A percentile compares a stretch with the other conserved stretches of the same genome.
These are phyloP conservation scores for Amborella trichopoda DNA, from an alignment of 164 flowering plant genomes.

Conservation along the genomic window DNA sequence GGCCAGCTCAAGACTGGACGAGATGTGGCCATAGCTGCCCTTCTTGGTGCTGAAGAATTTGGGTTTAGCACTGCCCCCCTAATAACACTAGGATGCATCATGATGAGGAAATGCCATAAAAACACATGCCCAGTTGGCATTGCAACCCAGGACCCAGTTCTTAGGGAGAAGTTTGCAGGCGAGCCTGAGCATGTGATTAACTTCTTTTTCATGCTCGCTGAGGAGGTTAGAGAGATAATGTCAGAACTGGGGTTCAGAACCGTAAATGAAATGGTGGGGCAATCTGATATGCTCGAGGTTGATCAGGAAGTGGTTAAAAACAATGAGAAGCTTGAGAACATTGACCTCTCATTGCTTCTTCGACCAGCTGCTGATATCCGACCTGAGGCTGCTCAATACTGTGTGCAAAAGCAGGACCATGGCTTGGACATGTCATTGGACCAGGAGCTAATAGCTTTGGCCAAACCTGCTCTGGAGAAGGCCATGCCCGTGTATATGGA, in stretches of 20 bases:
- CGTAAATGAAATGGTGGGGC: conserved; percentile 94
- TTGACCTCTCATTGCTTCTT: conserved; percentile 76
- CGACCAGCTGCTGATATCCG: conserved; percentile 85
- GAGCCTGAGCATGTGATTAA: conserved; percentile 97
- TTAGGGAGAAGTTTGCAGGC: conserved; percentile 95
- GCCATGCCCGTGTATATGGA: conserved; percentile 80
- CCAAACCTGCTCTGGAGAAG: conserved; percentile 66
- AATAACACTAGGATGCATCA: conserved; percentile 95
- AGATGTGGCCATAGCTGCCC: conserved; percentile 96
- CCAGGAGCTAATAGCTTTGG: conserved; percentile 47
- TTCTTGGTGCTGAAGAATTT: conserved; percentile 98
- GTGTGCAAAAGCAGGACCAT: conserved; percentile 94
- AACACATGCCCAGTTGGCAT: conserved; percentile 99
- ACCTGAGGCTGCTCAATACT: conserved; percentile 88
- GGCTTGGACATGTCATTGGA: conserved; percentile 95
- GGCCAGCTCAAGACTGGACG: conserved; percentile 97
- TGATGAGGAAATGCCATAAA: conserved; percentile 99
- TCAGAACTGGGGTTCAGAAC: conserved; percentile 78
- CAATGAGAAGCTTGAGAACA: conserved; percentile 85
- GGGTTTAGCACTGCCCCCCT: conserved; percentile 99
- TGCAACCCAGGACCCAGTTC: conserved; percentile 99
- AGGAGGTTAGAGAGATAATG: conserved; percentile 93
- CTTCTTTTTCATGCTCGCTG: conserved; percentile 98
- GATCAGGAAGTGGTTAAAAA: conserved; percentile 58
- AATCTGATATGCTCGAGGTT: conserved; percentile 92